Conservation (phyloP, 2,329 filamentous ascomycete genomes). For the Phaeophleospora eucalypticola region DNA sequence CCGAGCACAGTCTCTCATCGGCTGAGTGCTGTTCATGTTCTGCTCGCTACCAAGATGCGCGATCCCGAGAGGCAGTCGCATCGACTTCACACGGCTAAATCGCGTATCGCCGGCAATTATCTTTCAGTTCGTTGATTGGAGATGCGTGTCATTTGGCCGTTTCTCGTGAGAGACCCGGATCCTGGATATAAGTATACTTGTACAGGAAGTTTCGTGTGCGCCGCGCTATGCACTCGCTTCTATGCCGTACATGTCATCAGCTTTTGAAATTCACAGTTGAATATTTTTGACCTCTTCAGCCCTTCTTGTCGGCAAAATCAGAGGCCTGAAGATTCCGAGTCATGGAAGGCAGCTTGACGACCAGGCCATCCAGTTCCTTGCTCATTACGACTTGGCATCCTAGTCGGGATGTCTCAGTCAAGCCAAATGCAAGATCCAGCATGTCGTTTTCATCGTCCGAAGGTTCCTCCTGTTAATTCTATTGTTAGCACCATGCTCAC, state of each 20-base stretch:
- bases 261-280: not conserved
- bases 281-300: not conserved
- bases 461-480: slow-evolving; percentile 35
- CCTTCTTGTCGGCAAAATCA: slow-evolving; percentile 61
- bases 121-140: not conserved
- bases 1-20: no score
- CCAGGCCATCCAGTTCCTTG: slow-evolving; percentile 81
- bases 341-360: slow-evolving; percentile 84
- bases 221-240: slow-evolving; percentile 8
- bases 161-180: not conserved
- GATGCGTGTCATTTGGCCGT: not conserved
- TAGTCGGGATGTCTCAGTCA: slow-evolving; percentile 78
- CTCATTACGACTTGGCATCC: slow-evolving; percentile 92
- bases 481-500: slow-evolving; percentile 4
- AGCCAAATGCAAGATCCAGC: slow-evolving; percentile 83
- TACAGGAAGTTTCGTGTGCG: not conserved
- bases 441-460: slow-evolving; percentile 67
- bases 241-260: slow-evolving; percentile 8
- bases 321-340: slow-evolving; percentile 93
- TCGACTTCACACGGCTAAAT: no score
- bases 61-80: no score
- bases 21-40: no score
- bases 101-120: no score
- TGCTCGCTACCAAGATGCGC: no score
- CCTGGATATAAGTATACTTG: not conserved